A percentile compares a stretch with the other conserved stretches of the same genome.
phyloP scores from a whole-genome alignment of 2,329 filamentous ascomycete species.

The Penicillium sp. region DNA sequence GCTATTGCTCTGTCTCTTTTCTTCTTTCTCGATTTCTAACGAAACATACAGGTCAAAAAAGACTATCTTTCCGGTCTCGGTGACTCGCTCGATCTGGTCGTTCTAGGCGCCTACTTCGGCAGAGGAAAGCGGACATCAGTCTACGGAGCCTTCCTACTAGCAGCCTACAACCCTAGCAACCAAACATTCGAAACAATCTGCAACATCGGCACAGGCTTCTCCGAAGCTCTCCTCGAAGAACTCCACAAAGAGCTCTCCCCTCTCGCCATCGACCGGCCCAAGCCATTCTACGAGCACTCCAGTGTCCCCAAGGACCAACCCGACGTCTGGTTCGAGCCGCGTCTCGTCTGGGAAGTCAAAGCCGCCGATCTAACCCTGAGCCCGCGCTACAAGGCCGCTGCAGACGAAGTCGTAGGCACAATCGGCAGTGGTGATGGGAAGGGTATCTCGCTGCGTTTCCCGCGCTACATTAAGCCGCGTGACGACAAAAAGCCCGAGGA shows the following conservation, averaged over 20 bases:
- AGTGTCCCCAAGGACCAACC: constrained; percentile 85
- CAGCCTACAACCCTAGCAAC: constrained; percentile 77
- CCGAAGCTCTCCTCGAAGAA: constrained; percentile 86
- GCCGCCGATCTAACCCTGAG: constrained; percentile 91
- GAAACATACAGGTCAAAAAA: constrained; percentile 73
- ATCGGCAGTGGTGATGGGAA: constrained; percentile 56
- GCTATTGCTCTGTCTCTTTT: neutral
- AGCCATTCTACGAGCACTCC: constrained; percentile 91
- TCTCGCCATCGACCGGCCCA: constrained; percentile 80
- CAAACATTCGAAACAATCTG: constrained; percentile 93
- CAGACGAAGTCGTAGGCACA: constrained; percentile 71
- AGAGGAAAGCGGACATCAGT: constrained; percentile 93
- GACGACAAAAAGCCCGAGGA: constrained; percentile 96
- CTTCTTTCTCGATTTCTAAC: constrained; percentile 4
- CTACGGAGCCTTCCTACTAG: constrained; percentile 92
- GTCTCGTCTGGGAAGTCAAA: constrained; percentile 95
- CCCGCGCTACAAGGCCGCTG: constrained; percentile 88
- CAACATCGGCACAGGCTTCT: constrained; percentile 98
- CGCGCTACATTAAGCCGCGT: constrained; percentile 82
- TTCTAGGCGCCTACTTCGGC: constrained; percentile 89
- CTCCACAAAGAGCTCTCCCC: constrained; percentile 71
- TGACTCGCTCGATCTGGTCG: constrained; percentile 93
- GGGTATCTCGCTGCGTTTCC: constrained; percentile 86
- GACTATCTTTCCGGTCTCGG: constrained; percentile 93
- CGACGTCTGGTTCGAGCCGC: constrained; percentile 96